Base-by-base conservation (phyloP, 2,329 filamentous ascomycete species). In the Aspergillus ochraceus region DNA sequence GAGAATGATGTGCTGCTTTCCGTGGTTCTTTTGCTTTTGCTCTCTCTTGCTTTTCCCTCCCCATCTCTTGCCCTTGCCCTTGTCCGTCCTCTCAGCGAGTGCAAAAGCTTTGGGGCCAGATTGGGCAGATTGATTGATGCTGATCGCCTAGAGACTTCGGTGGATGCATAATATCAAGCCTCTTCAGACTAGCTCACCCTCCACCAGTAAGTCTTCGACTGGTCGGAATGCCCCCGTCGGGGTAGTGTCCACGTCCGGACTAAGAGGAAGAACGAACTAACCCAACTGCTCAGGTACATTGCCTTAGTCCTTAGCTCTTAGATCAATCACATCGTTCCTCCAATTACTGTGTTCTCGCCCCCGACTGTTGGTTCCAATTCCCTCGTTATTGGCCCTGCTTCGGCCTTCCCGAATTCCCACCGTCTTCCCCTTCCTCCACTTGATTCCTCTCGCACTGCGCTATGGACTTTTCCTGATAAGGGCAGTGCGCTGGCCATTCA, bases 401-500 rank as follows among this genome's bases (percentile, higher is more conserved):
- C 36, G 36, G 61, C 55, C 50, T 62, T 60, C 57, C 57, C 54
- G 29, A 62, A 64, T 55, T 56, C 58, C 57, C 52, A 39, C 58
- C 54, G 19, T 36, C 47, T 22, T 57, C 58, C 57, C 49, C 54
- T 46, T 50, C 19, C 26, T 36, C 51, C 29, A 36, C 50, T 52
- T 24, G 46, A 57, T 49, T 52, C 22, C 32, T 50, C 19, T 17
- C 26, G n/a, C 45, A 54, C 50, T 32, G 29, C 59, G 56, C 54
- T 42, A 68, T 69, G 64, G 61, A 55, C 66, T 64, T 68, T 65
- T 63, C 60, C 66, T 64, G 61, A 66, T 68, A 66, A 62, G 62
- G 63, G 63, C 67, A 70, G 65, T 68, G 68, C 62, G 64, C 66
- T 66, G 67, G 60, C 66, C 64, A 68, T 65, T 69, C 66, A 68